Conservation (phyloP, 805 yeast species). For the Yamadazyma philogaea region DNA sequence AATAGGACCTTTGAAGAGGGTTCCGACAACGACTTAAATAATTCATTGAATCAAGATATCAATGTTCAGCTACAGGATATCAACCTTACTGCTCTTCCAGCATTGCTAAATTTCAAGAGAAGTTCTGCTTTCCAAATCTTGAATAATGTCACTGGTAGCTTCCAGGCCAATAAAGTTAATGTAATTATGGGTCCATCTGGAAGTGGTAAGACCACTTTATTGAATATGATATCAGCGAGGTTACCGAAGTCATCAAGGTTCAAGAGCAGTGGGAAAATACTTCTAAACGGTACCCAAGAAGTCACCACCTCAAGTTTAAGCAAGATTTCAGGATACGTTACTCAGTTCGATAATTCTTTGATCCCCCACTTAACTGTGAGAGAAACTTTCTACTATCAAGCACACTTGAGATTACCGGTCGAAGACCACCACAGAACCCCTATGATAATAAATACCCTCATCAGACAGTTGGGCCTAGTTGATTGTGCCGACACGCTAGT, state of each 20-base stretch:
- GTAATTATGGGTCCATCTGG: conserved; percentile 49
- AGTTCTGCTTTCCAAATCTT: conserved; percentile 16
- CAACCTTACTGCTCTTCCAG: conserved; percentile 52
- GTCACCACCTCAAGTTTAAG: conserved; percentile 24
- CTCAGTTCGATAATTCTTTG: conserved; percentile 76
- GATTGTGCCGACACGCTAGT: conserved; percentile 73
- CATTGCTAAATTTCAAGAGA: conserved; percentile 21
- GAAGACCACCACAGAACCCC: conserved; percentile 39
- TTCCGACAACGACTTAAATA: conserved; percentile 1
- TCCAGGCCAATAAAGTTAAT: conserved; percentile 32
- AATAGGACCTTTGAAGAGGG: background rate
- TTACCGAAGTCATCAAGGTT: conserved; percentile 17
- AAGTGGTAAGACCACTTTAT: conserved; percentile 42
- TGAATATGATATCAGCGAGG: conserved; percentile 52
- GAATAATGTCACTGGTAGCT: conserved; percentile 28
- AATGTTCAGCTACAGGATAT: conserved; percentile 20
- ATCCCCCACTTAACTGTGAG: conserved; percentile 70
- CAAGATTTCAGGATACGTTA: conserved; percentile 63
- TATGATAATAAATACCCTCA: conserved; percentile 51
- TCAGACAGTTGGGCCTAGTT: conserved; percentile 62
- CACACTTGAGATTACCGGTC: conserved; percentile 57
- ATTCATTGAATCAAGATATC: conserved; percentile 16
- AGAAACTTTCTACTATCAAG: conserved; percentile 74
- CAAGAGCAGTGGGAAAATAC: conserved; percentile 23
- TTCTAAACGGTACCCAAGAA: conserved; percentile 24